Conservation (phyloP, 495 filamentous ascomycete genomes). For the Amphirosellinia nigrospora region DNA sequence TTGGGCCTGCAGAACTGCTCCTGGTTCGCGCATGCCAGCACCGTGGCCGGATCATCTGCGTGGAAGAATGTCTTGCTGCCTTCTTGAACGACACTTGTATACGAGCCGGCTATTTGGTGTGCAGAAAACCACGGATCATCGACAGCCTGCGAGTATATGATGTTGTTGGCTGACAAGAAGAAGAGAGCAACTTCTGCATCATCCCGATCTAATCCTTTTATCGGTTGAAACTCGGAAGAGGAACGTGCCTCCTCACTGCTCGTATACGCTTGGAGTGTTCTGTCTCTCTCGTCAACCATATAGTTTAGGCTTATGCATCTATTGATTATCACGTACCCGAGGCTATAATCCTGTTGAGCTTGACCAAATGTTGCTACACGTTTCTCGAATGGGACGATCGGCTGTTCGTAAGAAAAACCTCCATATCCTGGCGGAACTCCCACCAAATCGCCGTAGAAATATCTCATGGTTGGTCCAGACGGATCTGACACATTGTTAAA, state of each 20-base stretch:
- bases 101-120: background rate
- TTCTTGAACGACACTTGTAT: background rate
- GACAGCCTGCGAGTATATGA: background rate
- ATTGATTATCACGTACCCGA: background rate
- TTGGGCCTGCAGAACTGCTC: background rate
- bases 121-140: conserved; percentile 6
- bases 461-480: background rate
- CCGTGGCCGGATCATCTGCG: background rate
- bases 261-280: background rate
- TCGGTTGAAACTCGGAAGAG: background rate
- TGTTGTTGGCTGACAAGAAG: background rate
- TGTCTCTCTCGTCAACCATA: background rate
- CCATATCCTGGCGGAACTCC: background rate
- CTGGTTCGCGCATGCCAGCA: background rate
- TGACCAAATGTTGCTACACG: background rate
- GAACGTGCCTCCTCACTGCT: background rate
- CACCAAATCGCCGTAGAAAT: background rate
- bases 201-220: background rate
- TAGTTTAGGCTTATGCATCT: background rate
- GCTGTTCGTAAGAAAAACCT: background rate
- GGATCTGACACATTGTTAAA: background rate
- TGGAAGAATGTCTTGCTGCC: background rate
- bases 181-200: background rate
- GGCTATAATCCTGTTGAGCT: background rate
- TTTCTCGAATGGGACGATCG: background rate